Evolutionary conservation across 2,329 filamentous ascomycete species (phyloP).

Genomic region (Amauroascus niger): DNA sequence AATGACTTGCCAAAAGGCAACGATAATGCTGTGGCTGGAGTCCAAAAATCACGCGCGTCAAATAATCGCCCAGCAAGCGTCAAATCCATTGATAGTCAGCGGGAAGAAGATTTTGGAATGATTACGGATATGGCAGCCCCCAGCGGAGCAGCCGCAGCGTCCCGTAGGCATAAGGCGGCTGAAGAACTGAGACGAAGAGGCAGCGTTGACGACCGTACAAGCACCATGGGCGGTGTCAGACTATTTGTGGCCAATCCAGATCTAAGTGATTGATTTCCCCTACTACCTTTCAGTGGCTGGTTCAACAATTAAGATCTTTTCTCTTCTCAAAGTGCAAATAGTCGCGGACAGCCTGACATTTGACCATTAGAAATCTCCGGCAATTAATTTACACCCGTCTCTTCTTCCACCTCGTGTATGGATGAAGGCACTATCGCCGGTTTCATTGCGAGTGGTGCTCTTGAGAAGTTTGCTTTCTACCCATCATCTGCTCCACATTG

Average conservation of each 20-base stretch:
- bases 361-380: neutral
- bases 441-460: constrained; percentile 3
- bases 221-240: constrained; percentile 39
- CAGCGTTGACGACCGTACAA: constrained; percentile 42
- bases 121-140: constrained; percentile 44
- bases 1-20: constrained; percentile 11
- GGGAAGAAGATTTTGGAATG: constrained; percentile 47
- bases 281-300: too few species aligned
- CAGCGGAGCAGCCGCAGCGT: constrained; percentile 31
- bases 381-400: neutral
- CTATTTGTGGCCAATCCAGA: constrained; percentile 43
- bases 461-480: neutral
- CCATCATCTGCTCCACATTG: neutral
- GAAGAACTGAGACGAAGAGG: constrained; percentile 40
- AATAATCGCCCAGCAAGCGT: constrained; percentile 22
- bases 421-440: neutral
- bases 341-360: neutral
- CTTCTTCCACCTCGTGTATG: neutral
- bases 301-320: too few species aligned
- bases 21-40: constrained; percentile 12
- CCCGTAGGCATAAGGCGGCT: constrained; percentile 33
- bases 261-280: constrained; percentile 29
- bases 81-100: constrained; percentile 29
- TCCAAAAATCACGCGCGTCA: neutral
- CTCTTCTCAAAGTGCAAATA: too few species aligned